Evolutionary conservation across 176 grass and related monocot species (phyloP), one percentile per base, ranked within the genome.

Genomic region (Aegilops sharonensis): DNA sequence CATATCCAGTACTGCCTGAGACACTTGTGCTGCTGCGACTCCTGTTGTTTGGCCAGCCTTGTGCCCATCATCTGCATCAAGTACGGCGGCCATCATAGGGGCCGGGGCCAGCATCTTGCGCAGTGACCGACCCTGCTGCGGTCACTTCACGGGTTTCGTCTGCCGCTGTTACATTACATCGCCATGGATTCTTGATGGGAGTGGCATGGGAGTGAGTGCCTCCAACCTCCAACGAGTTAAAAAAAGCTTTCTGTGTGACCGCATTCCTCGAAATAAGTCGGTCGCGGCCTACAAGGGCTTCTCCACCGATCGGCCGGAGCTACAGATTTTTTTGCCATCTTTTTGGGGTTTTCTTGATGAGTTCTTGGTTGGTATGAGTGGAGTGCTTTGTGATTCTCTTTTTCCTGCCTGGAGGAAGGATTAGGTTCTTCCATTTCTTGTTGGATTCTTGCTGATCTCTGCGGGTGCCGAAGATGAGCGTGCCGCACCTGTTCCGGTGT

Each of bases 401-500:
- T 18, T 64, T 66, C 81, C 71, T 11, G 76, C 48, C 54, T 77
- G 64, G 69, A 62, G 8, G 5, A 35, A 8, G 57, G 25, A 72
- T 30, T 34, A 34, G 32, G 5, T 69, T 81, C 5, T 61, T 86
- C 12, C 56, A 10, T 78, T 81, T 76, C 45, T 47, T 85, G 24
- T 21, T 65, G 30, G 30, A 9, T 29, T 69, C 39, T 8, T 85
- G 78, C 11, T 85, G 76, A 83, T 86, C 67, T 75, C 57, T 30
- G 32, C 7, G 29, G 79, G 68, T 37, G 63, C 7, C 25, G 2
- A 60, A 81, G 31, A 98, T 98, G 95, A 94, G 94, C 94, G 81
- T 99, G 14, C 97, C 97, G 64, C 90, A 95, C 79, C 68, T 99
- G 87, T 99, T 96, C 87, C 73, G 94, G 79, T 99, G 97, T 72